Evolutionary conservation across 1,139 yeast genomes (phyloP).

Genomic region (Ashbya aceris): DNA sequence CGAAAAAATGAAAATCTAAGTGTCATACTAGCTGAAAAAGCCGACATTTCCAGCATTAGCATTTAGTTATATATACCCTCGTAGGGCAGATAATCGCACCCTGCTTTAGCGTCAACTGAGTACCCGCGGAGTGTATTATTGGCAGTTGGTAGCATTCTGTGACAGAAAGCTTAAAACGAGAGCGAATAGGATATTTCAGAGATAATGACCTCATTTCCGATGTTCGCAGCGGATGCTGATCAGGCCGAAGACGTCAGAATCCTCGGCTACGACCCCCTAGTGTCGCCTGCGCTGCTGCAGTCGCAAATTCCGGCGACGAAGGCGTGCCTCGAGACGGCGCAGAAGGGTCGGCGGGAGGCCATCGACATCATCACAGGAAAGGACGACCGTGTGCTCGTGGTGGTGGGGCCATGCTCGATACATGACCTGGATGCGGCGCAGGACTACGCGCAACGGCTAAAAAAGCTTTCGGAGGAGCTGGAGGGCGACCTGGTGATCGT

Average conservation of each 20-base stretch:
- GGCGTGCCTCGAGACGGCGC: slow-evolving; percentile 55
- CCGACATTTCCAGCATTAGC: too few relatives aligned
- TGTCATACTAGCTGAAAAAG: too few relatives aligned
- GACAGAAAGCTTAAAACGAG: too few relatives aligned
- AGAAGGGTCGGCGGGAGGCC: slow-evolving; percentile 68
- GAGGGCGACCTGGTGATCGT: slow-evolving; percentile 68
- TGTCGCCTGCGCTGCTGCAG: slow-evolving; percentile 79
- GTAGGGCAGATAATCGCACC: too few relatives aligned
- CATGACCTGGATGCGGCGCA: slow-evolving; percentile 86
- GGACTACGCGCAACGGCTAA: slow-evolving; percentile 72
- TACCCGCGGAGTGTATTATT: too few relatives aligned
- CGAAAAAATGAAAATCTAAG: too few relatives aligned
- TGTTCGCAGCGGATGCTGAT: slow-evolving; percentile 33
- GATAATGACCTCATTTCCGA: slow-evolving; percentile 1
- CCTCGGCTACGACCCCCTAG: slow-evolving; percentile 81
- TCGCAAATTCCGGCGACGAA: slow-evolving; percentile 65
- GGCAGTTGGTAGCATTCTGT: background rate
- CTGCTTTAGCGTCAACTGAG: too few relatives aligned
- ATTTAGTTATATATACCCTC: too few relatives aligned
- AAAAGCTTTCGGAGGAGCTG: slow-evolving; percentile 58
- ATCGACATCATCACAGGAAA: slow-evolving; percentile 59
- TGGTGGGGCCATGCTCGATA: slow-evolving; percentile 94
- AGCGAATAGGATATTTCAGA: too few relatives aligned
- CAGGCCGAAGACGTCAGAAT: slow-evolving; percentile 85
- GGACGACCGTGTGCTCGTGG: slow-evolving; percentile 73